A percentile compares a stretch with the other conserved stretches of the same genome.
Evolutionary conservation across 805 yeast genomes (phyloP).

Genomic region (Sugiyamaella boreocaroliniensis): DNA sequence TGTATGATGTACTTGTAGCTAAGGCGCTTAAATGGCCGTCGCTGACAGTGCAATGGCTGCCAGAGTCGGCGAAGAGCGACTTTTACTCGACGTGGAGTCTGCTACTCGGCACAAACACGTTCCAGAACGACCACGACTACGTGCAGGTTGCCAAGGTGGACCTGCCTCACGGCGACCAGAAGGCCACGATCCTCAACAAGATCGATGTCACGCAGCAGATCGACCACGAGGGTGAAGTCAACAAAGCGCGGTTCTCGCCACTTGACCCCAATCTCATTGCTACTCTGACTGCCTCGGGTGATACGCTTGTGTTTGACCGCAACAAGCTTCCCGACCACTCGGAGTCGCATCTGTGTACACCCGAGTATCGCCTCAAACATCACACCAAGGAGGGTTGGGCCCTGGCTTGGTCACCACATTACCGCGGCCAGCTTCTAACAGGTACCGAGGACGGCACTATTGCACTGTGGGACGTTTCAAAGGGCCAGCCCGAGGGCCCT

Average conservation of each 20-base stretch:
- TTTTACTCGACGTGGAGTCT: slow-evolving; percentile 38
- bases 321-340: slow-evolving; percentile 46
- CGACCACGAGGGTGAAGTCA: slow-evolving; percentile 63
- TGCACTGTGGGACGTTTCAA: slow-evolving; percentile 64
- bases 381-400: slow-evolving; percentile 67
- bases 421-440: slow-evolving; percentile 44
- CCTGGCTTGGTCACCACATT: slow-evolving; percentile 55
- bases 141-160: slow-evolving; percentile 36
- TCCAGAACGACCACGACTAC: slow-evolving; percentile 46
- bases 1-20: slow-evolving; percentile 51
- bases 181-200: slow-evolving; percentile 21
- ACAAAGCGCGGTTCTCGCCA: slow-evolving; percentile 52
- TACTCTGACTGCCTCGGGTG: slow-evolving; percentile 43
- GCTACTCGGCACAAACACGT: slow-evolving; percentile 60
- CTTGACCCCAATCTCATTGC: slow-evolving; percentile 43
- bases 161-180: slow-evolving; percentile 25
- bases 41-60: slow-evolving; percentile 54
- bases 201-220: slow-evolving; percentile 42
- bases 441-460: slow-evolving; percentile 67
- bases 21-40: slow-evolving; percentile 57
- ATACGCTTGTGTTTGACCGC: slow-evolving; percentile 28
- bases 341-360: neutral
- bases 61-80: slow-evolving; percentile 35
- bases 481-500: neutral
- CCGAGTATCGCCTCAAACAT: slow-evolving; percentile 16